Conservation (phyloP, 1,139 yeast species). For the Blastobotrys capitulatus region DNA sequence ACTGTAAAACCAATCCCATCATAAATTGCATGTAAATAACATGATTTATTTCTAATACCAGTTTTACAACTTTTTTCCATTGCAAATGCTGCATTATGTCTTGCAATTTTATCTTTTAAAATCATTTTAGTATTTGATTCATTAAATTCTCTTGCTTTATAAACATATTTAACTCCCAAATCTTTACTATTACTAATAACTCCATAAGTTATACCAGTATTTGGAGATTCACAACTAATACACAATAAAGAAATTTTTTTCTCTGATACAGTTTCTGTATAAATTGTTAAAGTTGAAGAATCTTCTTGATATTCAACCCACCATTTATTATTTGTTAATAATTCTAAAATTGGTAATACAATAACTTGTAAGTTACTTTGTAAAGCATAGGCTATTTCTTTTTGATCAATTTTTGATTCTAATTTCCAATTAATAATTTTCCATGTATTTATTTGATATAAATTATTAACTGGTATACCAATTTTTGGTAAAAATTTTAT, state of each 20-base stretch:
- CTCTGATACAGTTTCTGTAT: not conserved
- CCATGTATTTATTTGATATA: not conserved
- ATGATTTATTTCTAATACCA: not conserved
- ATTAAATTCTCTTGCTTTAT: not conserved
- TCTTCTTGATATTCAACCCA: not conserved
- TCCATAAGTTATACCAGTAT: not conserved
- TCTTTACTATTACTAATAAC: not conserved
- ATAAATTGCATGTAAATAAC: slow-evolving; percentile 2
- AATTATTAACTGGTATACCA: not conserved
- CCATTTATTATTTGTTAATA: not conserved
- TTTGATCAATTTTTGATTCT: not conserved
- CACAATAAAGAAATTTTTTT: not conserved
- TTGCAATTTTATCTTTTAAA: not conserved
- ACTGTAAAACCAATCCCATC: not conserved
- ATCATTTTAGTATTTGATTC: not conserved
- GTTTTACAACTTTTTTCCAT: slow-evolving; percentile 1
- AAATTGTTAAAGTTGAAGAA: not conserved
- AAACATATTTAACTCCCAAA: not conserved
- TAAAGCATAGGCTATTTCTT: not conserved
- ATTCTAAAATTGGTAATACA: not conserved
- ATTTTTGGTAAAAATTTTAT: not conserved
- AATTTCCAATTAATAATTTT: not conserved
- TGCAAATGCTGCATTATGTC: slow-evolving; percentile 2
- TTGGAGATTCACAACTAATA: not conserved
- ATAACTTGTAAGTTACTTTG: not conserved